A percentile compares a stretch with the other conserved stretches of the same genome.
Conservation (phyloP, 164 flowering plant species). For the Berberis vulgaris region DNA sequence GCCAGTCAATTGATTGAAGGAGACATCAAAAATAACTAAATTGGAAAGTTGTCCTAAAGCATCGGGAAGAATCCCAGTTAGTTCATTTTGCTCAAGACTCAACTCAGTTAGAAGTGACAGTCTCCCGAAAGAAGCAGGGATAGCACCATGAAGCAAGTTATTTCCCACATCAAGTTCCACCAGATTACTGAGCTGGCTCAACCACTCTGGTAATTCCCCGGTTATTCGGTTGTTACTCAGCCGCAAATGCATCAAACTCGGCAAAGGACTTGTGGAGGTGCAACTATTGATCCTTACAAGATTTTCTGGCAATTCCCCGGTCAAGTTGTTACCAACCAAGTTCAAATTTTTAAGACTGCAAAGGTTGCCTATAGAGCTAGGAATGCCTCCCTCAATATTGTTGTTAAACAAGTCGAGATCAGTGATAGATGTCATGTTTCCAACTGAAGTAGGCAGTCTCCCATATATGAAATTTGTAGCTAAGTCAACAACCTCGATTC, state of each 20-base stretch:
- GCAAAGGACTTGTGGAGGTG: conserved; percentile 13
- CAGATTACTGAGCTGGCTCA: conserved; percentile 28
- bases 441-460: conserved; percentile 22
- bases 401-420: conserved; percentile 14
- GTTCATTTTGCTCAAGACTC: conserved; percentile 20
- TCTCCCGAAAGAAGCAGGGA: conserved; percentile 25
- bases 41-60: conserved; percentile 26
- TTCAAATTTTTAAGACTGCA: conserved; percentile 22
- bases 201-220: conserved; percentile 33
- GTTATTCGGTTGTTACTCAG: conserved; percentile 18
- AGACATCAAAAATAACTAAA: conserved; percentile 15
- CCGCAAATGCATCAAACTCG: conserved; percentile 15
- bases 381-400: conserved; percentile 21
- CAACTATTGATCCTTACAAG: conserved; percentile 17
- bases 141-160: conserved; percentile 28
- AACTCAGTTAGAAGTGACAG: conserved; percentile 14
- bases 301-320: conserved; percentile 23
- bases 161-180: conserved; percentile 12
- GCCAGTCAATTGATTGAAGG: conserved; percentile 23
- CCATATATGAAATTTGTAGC: conserved; percentile 25
- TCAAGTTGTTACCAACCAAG: conserved; percentile 22
- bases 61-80: conserved; percentile 23
- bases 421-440: conserved; percentile 20
- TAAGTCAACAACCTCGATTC: conserved; percentile 14
- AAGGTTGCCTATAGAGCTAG: conserved; percentile 22